A percentile compares a stretch with the other conserved stretches of the same genome.
Evolutionary conservation across 306 rosid genomes (phyloP).

Genomic region (Cucurbita pepo): DNA sequence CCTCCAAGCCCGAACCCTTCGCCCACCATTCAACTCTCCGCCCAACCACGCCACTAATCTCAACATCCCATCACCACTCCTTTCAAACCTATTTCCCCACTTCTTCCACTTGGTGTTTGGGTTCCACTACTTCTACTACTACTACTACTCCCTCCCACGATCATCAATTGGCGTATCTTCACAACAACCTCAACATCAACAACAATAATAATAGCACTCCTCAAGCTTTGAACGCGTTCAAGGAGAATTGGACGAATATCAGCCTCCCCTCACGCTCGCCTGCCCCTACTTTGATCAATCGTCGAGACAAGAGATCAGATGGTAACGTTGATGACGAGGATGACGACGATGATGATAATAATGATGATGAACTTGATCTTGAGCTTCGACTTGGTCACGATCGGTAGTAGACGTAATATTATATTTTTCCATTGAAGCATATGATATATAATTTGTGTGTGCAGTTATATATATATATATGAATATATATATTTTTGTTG

Average conservation of each 20-base stretch:
- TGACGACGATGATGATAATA: neutral
- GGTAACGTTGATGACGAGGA: conserved; percentile 4
- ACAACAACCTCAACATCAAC: neutral
- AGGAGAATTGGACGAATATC: neutral
- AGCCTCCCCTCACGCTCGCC: neutral
- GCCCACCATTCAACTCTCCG: neutral
- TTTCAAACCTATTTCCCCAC: conserved; percentile 25
- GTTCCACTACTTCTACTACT: neutral
- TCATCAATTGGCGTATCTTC: neutral
- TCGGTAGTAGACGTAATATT: conserved; percentile 16
- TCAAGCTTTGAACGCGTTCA: conserved; percentile 9
- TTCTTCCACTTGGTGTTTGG: conserved; percentile 15
- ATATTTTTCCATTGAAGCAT: neutral
- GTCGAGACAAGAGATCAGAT: conserved; percentile 11
- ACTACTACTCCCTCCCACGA: neutral
- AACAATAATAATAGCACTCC: neutral
- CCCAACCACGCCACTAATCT: neutral
- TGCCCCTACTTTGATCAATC: neutral
- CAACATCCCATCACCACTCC: neutral
- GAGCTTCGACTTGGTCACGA: conserved; percentile 85
- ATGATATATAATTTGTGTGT: neutral
- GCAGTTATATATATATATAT: neutral
- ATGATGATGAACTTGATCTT: conserved; percentile 44
- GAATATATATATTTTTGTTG: neutral
- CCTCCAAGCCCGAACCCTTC: neutral